A percentile compares a stretch with the other conserved stretches of the same genome.
Conservation (phyloP, 2,329 filamentous ascomycete genomes). For the Phialocephala sp. region DNA sequence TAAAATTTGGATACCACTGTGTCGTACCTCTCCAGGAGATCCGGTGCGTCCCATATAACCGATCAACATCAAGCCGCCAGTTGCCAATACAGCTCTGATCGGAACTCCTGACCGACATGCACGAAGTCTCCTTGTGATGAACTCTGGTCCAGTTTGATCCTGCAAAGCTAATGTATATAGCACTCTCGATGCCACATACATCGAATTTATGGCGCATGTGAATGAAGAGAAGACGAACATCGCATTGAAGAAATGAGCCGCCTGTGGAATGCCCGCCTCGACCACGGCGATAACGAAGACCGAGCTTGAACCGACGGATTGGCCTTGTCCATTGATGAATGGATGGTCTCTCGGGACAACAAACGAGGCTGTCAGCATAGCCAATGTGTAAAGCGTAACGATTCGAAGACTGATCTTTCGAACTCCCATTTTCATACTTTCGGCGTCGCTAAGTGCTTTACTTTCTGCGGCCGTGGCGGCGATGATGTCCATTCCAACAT, state of each 20-base stretch:
- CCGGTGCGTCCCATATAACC: slow-evolving; percentile 49
- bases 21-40: slow-evolving; percentile 44
- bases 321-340: slow-evolving; percentile 48
- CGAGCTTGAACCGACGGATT: slow-evolving; percentile 45
- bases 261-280: slow-evolving; percentile 45
- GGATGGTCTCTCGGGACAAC: slow-evolving; percentile 47
- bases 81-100: slow-evolving; percentile 48
- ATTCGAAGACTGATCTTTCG: slow-evolving; percentile 48
- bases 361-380: slow-evolving; percentile 41
- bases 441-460: slow-evolving; percentile 44
- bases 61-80: slow-evolving; percentile 47
- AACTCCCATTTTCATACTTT: slow-evolving; percentile 50
- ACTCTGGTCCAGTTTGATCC: slow-evolving; percentile 48
- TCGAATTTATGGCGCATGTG: slow-evolving; percentile 47
- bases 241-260: slow-evolving; percentile 48
- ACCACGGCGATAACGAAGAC: slow-evolving; percentile 48
- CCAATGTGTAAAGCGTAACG: slow-evolving; percentile 40
- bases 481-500: slow-evolving; percentile 48
- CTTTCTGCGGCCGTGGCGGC: slow-evolving; percentile 47
- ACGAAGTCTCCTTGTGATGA: slow-evolving; percentile 47
- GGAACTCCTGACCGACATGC: slow-evolving; percentile 48
- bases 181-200: slow-evolving; percentile 47
- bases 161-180: slow-evolving; percentile 47
- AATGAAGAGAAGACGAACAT: slow-evolving; percentile 48
- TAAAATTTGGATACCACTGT: too few species aligned